These are phyloP conservation scores for Ogataea angusta DNA, from an alignment of 805 yeast species.

Conservation along the genomic window DNA sequence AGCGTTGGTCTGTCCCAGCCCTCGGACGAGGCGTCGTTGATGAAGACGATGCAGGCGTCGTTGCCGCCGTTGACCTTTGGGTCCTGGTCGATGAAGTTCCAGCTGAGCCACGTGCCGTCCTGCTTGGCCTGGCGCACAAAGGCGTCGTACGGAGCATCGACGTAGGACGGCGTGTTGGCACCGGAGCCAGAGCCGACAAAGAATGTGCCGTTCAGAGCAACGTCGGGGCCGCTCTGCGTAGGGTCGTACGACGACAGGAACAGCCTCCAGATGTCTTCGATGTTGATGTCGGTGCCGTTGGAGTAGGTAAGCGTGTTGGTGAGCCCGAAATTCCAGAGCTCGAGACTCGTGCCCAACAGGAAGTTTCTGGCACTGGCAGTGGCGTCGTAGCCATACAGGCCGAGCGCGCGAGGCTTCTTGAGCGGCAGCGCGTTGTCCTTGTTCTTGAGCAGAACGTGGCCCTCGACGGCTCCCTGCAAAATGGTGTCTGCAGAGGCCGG, in stretches of 20 bases:
- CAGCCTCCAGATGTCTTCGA: background rate
- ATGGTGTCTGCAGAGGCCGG: constrained; percentile 47
- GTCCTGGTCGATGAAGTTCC: constrained; percentile 34
- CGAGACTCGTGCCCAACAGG: background rate
- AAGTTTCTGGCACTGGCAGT: constrained; percentile 4
- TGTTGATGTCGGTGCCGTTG: constrained; percentile 10
- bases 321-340: constrained; percentile 11
- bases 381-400: constrained; percentile 18
- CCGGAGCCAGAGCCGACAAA: constrained; percentile 68
- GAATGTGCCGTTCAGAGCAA: constrained; percentile 46
- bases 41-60: constrained; percentile 53
- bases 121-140: constrained; percentile 42
- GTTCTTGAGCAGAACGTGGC: constrained; percentile 54
- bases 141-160: constrained; percentile 58
- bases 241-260: constrained; percentile 10
- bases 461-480: constrained; percentile 53
- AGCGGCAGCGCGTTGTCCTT: constrained; percentile 50
- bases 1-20: constrained; percentile 49
- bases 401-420: constrained; percentile 47
- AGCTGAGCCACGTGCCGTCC: constrained; percentile 15
- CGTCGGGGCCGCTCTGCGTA: constrained; percentile 11
- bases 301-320: constrained; percentile 5
- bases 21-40: constrained; percentile 55
- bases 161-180: constrained; percentile 51
- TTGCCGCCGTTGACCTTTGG: constrained; percentile 43